Evolutionary conservation across 805 yeast species (phyloP), one percentile per base, ranked within the genome.

Genomic region (Saccharomycopsis oosterbeekiorum): DNA sequence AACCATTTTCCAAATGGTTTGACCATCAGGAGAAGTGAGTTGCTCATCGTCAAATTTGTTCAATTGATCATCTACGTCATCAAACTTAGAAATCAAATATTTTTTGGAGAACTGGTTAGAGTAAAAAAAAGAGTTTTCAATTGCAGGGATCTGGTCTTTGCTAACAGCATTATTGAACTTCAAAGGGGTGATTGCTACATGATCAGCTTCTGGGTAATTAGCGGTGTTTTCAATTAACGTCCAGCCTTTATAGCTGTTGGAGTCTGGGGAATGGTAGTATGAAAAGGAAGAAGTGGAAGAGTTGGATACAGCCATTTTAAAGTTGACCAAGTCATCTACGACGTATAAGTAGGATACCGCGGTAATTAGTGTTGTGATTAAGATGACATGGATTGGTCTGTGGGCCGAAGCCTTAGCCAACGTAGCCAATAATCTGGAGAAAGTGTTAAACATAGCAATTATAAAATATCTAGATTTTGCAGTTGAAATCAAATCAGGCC

Each of bases 331-430:
- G 64, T 85, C 84, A 66, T 86, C 89, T 41, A 87, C 83, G 2
- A 86, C 80, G 2, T 92, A 80, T 62, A 92, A 78, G 71, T 92
- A 93, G 9, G 93, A 86, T 59, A 88, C 74, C 2, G 96, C 86
- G 1, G 96, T 94, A 50, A 89, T 71, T 57, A 91, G 74, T 14
- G 93, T 79, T 5, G 90, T 81, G 61, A 83, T 69, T 56, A 90
- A 83, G 59, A 92, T 84, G 60, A 90, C 81, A 73, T 92, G 98
- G 66, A 93, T 89, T 17, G 99, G 99, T 69, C 85, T 81, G 63
- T 82, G 81, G 14, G 96, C 94, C 59, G 93, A 83, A 24, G 79
- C 71, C 62, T 71, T 74, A 12, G 83, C 79, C 42, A 75, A 60
- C 62, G 75, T 76, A 55, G 88, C 86, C 59, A 84, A 67, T 19